Base-by-base conservation (phyloP, 1,284 basidiomycete species). In the Paramarasmius palmivorus region DNA sequence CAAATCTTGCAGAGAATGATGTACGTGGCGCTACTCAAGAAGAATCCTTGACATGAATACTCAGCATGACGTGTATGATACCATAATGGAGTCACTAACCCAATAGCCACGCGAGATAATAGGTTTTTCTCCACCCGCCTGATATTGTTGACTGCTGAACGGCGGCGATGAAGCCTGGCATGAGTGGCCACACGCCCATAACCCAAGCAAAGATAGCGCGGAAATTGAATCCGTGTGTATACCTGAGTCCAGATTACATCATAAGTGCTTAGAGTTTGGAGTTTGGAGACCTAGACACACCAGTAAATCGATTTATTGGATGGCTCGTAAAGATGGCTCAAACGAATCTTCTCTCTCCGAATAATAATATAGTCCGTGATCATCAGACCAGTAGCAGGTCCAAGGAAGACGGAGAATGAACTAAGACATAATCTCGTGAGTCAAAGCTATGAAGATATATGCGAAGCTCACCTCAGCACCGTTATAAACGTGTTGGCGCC, bases 121-220 rank as follows among this genome's bases (percentile, higher is more conserved):
- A 50, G 3, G 36, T 40, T 25, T 26, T 34, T 12, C 23, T 50
- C 48, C 48, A 50, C 15, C 48, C 48, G n/a, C 7, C 5, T 6
- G 36, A 38, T 8, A 37, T 50, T 2, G 34, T 39, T 17, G 20
- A 38, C 6, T 26, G 14, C 12, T 50, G 35, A 25, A 50, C 48
- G 12, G 36, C 37, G 12, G 37, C 48, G n/a, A 50, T 50, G 22
- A 50, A 50, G 5, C 48, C 48, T 3, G 48, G 48, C 48, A 50
- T 50, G 15, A 50, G 48, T 5, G 48, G 48, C 48, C 48, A 50
- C 14, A 50, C 48, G 22, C 48, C 48, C 17, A 37, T 50, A n/a
- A 50, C 25, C 48, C 48, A 50, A 4, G 48, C 48, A 9, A 50
- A 3, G 15, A 40, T 37, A 19, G 48, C 48, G 9, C 48, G 48